These are phyloP conservation scores for Crithidia mellificae DNA, from an alignment of 208 protist species.

Conservation along the genomic window DNA sequence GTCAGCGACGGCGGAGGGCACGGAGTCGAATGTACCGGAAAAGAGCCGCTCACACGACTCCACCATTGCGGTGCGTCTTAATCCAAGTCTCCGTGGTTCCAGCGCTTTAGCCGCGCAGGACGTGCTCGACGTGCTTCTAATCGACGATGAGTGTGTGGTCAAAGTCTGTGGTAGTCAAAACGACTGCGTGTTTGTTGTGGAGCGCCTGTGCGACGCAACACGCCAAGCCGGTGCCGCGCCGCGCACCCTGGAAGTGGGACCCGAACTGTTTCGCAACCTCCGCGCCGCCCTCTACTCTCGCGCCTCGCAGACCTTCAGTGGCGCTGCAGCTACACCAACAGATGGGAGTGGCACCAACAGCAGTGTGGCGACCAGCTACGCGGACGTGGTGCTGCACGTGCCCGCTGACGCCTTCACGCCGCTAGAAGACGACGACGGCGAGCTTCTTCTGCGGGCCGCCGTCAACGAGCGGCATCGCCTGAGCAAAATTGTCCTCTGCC, in stretches of 20 bases:
- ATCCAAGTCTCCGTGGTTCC: constrained; percentile 36
- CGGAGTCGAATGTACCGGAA: neutral
- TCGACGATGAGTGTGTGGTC: constrained; percentile 39
- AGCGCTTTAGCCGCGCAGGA: constrained; percentile 24
- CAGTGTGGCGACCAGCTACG: constrained; percentile 8
- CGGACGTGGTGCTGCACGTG: constrained; percentile 23
- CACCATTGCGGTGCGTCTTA: constrained; percentile 38
- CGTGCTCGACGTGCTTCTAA: constrained; percentile 36
- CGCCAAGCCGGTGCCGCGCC: neutral
- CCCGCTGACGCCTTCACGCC: constrained; percentile 30
- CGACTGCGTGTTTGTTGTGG: constrained; percentile 43
- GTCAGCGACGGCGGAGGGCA: neutral
- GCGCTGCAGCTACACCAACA: neutral
- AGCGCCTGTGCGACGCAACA: neutral
- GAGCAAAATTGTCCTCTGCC: constrained; percentile 36
- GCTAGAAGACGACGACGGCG: constrained; percentile 32
- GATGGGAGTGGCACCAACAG: neutral
- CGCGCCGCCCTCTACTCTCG: constrained; percentile 38
- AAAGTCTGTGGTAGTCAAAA: constrained; percentile 33
- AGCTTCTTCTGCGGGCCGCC: constrained; percentile 8
- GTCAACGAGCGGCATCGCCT: constrained; percentile 1
- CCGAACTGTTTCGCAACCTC: constrained; percentile 71
- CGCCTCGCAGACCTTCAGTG: constrained; percentile 2
- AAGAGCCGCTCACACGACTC: neutral
- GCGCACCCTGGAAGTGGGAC: constrained; percentile 28